These are phyloP conservation scores for Zychaea mexicana DNA, from an alignment of 371 early-diverging fungal genomes.

Conservation along the genomic window DNA sequence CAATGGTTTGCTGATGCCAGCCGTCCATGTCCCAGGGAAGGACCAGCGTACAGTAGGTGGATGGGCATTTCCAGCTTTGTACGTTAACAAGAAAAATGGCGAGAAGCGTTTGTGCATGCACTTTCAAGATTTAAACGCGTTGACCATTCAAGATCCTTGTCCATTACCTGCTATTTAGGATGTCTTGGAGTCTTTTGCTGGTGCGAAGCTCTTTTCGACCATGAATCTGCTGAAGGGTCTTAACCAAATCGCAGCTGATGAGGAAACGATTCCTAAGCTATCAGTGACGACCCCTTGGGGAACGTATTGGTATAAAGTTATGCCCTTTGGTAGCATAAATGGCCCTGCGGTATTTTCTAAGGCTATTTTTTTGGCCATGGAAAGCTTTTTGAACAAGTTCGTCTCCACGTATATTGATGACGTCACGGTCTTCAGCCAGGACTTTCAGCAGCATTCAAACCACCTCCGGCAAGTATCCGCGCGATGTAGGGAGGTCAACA, in stretches of 20 bases:
- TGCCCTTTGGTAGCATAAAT: conserved; percentile 21
- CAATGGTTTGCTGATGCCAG: not conserved
- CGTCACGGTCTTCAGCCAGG: not conserved
- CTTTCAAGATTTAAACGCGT: conserved; percentile 8
- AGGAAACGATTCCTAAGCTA: not conserved
- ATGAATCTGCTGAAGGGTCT: not conserved
- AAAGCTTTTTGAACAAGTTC: not conserved
- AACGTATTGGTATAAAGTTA: conserved; percentile 12
- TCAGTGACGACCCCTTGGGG: conserved; percentile 13
- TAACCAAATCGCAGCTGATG: conserved; percentile 9
- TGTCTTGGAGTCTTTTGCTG: not conserved
- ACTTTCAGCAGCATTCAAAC: not conserved
- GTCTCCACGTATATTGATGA: conserved; percentile 6
- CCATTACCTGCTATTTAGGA: not conserved
- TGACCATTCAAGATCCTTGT: conserved; percentile 13
- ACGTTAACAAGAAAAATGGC: conserved; percentile 9
- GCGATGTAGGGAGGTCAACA: not conserved
- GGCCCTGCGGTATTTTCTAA: conserved; percentile 11
- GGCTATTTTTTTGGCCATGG: conserved; percentile 12
- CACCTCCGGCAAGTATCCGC: not conserved
- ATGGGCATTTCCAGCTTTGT: conserved; percentile 11
- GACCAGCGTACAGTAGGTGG: not conserved
- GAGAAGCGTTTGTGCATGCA: not conserved
- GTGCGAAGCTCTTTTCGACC: not conserved
- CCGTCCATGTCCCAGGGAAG: not conserved